Conservation (phyloP, 2,329 filamentous ascomycete species). For the Fusarium ambrosium region DNA sequence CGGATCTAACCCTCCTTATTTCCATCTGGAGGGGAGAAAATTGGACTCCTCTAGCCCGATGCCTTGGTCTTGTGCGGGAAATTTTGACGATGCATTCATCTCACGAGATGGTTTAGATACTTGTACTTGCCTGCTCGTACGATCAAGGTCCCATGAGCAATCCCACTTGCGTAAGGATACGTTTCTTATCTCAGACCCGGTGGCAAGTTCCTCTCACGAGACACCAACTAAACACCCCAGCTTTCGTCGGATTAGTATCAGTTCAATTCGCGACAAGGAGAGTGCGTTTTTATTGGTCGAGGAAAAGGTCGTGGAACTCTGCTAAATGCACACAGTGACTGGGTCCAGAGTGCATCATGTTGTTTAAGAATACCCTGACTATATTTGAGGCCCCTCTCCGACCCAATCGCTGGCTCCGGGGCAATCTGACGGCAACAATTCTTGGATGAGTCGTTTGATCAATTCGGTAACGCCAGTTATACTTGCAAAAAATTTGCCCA, state of each 20-base stretch:
- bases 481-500: too few species aligned
- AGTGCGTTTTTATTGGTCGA: background rate
- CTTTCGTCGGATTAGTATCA: background rate
- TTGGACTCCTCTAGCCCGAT: background rate
- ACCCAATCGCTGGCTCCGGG: too few species aligned
- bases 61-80: constrained; percentile 11
- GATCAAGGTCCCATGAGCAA: background rate
- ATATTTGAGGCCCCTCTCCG: background rate
- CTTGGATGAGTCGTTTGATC: too few species aligned
- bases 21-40: background rate
- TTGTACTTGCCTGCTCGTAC: constrained; percentile 16
- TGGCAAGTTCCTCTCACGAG: background rate
- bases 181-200: background rate
- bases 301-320: background rate
- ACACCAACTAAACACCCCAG: background rate
- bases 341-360: background rate
- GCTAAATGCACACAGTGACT: background rate
- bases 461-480: too few species aligned
- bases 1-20: background rate
- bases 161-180: background rate
- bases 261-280: background rate
- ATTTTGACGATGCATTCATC: constrained; percentile 1
- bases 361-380: background rate
- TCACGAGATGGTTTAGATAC: background rate
- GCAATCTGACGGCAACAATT: too few species aligned